Percentiles rank a stretch among this genome's conserved stretches.
Conservation (phyloP, 805 yeast genomes). For the Myxozyma geophila region DNA sequence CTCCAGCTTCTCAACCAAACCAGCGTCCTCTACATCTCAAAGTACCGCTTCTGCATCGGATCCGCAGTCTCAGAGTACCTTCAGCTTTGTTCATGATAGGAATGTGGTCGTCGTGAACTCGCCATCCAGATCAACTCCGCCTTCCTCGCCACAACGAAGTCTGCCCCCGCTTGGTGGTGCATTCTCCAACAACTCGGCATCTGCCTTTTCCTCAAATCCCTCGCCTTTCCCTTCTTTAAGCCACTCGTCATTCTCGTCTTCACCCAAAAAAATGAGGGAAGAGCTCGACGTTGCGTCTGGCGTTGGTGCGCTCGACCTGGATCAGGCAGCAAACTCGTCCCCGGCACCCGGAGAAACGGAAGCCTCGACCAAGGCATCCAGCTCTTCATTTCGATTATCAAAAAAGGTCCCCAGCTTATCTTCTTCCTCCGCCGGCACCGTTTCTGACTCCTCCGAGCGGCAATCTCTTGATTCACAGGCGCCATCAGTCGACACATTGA, state of each 20-base stretch:
- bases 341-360: neutral
- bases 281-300: neutral
- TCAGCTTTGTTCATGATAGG: conserved; percentile 19
- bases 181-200: conserved; percentile 1
- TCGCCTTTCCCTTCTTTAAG: conserved; percentile 5
- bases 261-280: conserved; percentile 2
- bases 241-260: conserved; percentile 7
- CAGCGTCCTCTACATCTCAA: neutral
- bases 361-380: neutral
- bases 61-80: neutral
- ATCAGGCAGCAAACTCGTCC: neutral
- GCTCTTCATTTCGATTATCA: neutral
- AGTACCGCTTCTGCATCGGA: neutral
- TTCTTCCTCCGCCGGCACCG: conserved; percentile 6
- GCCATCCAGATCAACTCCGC: conserved; percentile 11
- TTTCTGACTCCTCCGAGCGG: conserved; percentile 14
- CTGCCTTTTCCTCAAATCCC: conserved; percentile 12
- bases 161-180: neutral
- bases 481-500: neutral
- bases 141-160: conserved; percentile 14
- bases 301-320: neutral
- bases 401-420: conserved; percentile 6
- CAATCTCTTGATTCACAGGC: conserved; percentile 8
- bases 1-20: neutral
- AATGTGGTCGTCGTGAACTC: conserved; percentile 25